Conservation (phyloP, 768 basidiomycete genomes). For the button mushroom (Agaricus bisporus) region DNA sequence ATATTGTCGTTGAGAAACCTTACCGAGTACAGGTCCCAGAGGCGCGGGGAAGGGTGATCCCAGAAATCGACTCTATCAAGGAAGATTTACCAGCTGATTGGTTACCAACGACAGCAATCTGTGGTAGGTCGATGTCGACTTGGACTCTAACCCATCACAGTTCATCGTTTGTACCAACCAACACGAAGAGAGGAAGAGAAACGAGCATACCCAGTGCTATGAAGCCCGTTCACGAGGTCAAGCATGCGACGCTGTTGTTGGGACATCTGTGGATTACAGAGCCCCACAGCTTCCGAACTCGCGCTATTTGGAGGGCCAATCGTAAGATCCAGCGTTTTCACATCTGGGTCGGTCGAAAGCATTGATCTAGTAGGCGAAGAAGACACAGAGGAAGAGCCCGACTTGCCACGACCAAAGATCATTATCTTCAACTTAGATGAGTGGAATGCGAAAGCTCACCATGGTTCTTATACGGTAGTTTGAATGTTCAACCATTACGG, state of each 20-base stretch:
- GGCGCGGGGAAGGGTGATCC: conserved; percentile 62
- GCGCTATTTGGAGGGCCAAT: background rate
- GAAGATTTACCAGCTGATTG: conserved; percentile 78
- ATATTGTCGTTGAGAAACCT: background rate
- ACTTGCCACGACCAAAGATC: background rate
- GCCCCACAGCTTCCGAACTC: conserved; percentile 31
- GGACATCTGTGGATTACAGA: conserved; percentile 41
- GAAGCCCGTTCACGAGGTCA: conserved; percentile 54
- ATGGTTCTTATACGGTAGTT: background rate
- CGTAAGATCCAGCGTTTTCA: background rate
- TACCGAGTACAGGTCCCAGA: conserved; percentile 76
- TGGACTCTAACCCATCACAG: conserved; percentile 41
- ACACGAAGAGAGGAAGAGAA: conserved; percentile 2
- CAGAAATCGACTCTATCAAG: conserved; percentile 71
- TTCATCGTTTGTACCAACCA: background rate
- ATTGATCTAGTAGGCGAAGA: background rate
- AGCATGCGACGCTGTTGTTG: conserved; percentile 43
- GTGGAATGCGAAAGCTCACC: background rate
- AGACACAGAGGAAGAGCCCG: background rate
- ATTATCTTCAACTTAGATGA: background rate
- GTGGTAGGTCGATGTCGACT: conserved; percentile 64
- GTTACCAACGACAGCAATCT: conserved; percentile 66
- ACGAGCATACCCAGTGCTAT: conserved; percentile 47
- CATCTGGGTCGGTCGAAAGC: no score
- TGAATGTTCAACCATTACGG: background rate